Evolutionary conservation across 2,329 filamentous ascomycete species (phyloP).

Genomic region (Elsinoe fawcettii): DNA sequence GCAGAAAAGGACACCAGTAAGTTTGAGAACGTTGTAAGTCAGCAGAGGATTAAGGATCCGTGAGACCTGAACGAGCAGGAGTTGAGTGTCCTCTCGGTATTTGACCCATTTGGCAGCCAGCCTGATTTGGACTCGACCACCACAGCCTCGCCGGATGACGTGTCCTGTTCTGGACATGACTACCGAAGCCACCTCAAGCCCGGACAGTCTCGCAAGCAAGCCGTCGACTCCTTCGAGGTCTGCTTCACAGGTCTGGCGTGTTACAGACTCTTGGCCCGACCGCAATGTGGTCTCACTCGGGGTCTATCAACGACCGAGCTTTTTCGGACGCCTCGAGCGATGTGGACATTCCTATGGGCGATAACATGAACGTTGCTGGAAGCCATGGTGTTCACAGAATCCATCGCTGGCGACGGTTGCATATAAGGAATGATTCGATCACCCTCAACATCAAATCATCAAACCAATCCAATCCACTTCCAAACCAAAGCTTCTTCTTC

Average conservation of each 20-base stretch:
- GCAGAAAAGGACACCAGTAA: background rate
- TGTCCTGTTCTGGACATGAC: background rate
- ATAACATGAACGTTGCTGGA: background rate
- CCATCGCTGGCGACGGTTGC: background rate
- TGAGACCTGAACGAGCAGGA: background rate
- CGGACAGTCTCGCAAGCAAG: background rate
- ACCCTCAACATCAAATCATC: slow-evolving; percentile 7
- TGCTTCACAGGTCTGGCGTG: background rate
- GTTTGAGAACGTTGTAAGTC: background rate
- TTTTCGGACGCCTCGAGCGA: background rate
- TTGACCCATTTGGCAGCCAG: background rate
- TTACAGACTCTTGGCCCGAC: background rate
- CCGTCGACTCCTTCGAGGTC: background rate
- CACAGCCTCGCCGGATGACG: background rate
- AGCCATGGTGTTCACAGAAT: background rate
- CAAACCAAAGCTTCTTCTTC: background rate
- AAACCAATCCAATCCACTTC: background rate
- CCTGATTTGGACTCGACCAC: background rate
- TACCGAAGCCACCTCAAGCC: background rate
- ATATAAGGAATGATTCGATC: slow-evolving; percentile 1
- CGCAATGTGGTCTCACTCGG: background rate
- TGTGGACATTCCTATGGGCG: background rate
- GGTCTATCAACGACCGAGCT: background rate
- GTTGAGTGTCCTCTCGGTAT: background rate
- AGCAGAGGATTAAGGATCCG: background rate